Evolutionary conservation across 2,329 filamentous ascomycete genomes (phyloP).

Genomic region (Parastagonospora nodorum): DNA sequence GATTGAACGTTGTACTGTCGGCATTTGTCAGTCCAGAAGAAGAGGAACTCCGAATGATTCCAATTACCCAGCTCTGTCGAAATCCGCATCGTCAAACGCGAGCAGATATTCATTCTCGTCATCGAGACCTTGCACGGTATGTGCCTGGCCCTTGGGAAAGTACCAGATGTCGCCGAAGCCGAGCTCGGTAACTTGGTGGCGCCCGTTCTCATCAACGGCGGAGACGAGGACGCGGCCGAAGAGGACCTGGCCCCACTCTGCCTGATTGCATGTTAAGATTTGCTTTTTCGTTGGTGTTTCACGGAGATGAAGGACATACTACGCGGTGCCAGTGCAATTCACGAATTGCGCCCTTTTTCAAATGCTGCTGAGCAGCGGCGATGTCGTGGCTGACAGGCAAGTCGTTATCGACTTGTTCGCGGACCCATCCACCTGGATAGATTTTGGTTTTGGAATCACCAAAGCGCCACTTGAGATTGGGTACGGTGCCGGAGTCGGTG

Average conservation of each 20-base stretch:
- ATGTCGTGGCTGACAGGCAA: slow-evolving; percentile 69
- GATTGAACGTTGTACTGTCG: slow-evolving; percentile 68
- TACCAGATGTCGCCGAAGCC: slow-evolving; percentile 71
- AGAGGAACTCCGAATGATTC: neutral
- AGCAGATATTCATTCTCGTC: slow-evolving; percentile 72
- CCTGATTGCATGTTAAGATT: slow-evolving; percentile 45
- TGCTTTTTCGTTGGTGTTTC: neutral
- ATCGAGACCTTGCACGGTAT: slow-evolving; percentile 67
- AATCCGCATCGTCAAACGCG: slow-evolving; percentile 69
- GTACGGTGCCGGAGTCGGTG: slow-evolving; percentile 67
- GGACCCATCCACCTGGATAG: slow-evolving; percentile 67
- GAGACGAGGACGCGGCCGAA: slow-evolving; percentile 62
- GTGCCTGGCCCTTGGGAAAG: slow-evolving; percentile 68
- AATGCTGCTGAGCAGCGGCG: slow-evolving; percentile 69
- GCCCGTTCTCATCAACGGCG: slow-evolving; percentile 66
- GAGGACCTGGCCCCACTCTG: slow-evolving; percentile 70
- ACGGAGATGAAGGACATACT: slow-evolving; percentile 48
- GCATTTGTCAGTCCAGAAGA: neutral
- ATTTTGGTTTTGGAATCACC: slow-evolving; percentile 69
- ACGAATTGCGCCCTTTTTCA: slow-evolving; percentile 69
- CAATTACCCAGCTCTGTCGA: slow-evolving; percentile 63
- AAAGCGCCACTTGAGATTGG: slow-evolving; percentile 72
- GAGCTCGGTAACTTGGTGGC: slow-evolving; percentile 60
- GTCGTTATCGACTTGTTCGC: slow-evolving; percentile 70
- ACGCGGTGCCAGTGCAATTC: slow-evolving; percentile 72